Evolutionary conservation across 768 basidiomycete genomes (phyloP).

Genomic region (Leucocoprinus leucothites): DNA sequence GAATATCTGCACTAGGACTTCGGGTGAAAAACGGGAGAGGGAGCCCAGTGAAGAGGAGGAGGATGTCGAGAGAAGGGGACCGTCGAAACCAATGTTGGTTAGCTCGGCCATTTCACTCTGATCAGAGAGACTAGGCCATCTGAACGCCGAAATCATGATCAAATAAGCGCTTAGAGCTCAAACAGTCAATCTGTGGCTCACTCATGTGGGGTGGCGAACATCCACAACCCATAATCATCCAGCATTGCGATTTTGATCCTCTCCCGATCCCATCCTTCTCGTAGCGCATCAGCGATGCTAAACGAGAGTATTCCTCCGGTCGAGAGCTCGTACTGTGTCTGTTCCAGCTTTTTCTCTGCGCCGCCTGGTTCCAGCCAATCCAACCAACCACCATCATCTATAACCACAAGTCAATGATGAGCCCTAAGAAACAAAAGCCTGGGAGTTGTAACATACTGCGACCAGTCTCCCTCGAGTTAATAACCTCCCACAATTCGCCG

Average conservation of each 20-base stretch:
- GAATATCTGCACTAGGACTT: slow-evolving; percentile 3
- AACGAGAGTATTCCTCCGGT: background rate
- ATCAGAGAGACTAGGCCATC: background rate
- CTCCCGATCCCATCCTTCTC: background rate
- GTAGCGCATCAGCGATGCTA: background rate
- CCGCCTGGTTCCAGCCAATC: slow-evolving; percentile 6
- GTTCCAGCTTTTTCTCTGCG: slow-evolving; percentile 8
- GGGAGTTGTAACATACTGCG: background rate
- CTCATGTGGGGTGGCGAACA: slow-evolving; percentile 10
- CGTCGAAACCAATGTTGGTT: background rate
- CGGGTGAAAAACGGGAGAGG: background rate
- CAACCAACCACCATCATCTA: background rate
- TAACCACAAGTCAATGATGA: too few species aligned
- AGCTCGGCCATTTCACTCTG: background rate
- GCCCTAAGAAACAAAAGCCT: background rate
- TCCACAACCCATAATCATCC: slow-evolving; percentile 12
- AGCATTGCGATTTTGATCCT: background rate
- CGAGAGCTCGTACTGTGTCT: slow-evolving; percentile 4
- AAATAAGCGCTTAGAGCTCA: too few species aligned
- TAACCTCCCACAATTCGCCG: slow-evolving; percentile 13
- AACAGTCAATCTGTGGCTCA: background rate
- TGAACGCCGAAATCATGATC: too few species aligned
- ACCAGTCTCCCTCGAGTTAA: slow-evolving; percentile 14
- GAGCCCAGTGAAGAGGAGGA: background rate
- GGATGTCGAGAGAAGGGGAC: background rate